A percentile compares a stretch with the other conserved stretches of the same genome.
These are phyloP conservation scores for Claviceps monticola DNA, from an alignment of 2,329 filamentous ascomycete genomes.

Conservation along the genomic window DNA sequence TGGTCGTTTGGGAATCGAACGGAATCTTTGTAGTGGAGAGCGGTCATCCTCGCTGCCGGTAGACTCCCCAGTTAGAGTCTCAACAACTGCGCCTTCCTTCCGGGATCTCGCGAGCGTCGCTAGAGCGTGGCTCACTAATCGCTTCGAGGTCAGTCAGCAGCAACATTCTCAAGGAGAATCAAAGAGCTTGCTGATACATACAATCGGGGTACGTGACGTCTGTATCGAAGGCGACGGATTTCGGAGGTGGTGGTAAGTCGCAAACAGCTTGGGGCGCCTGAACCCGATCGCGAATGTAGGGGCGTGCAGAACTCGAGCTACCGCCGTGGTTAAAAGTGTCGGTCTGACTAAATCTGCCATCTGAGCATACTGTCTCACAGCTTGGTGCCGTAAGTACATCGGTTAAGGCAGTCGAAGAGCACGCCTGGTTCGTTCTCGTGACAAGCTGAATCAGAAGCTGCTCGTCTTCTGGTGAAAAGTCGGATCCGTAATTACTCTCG, in stretches of 20 bases:
- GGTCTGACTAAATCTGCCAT: not conserved
- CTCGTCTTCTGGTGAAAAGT: constrained; percentile 34
- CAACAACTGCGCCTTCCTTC: constrained; percentile 4
- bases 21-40: constrained; percentile 63
- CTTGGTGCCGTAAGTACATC: not conserved
- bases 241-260: not conserved
- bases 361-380: not conserved
- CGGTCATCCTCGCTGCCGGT: constrained; percentile 17
- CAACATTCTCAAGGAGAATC: constrained; percentile 2
- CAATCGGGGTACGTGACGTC: constrained; percentile 37
- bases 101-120: constrained; percentile 10
- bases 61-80: not conserved
- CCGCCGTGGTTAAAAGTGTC: not conserved
- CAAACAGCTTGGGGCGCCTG: not conserved
- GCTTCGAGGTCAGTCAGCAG: constrained; percentile 52
- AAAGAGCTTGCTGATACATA: constrained; percentile 22
- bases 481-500: constrained; percentile 32
- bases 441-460: constrained; percentile 22
- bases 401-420: not conserved
- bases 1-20: constrained; percentile 60
- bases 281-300: not conserved
- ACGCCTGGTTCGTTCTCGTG: constrained; percentile 8
- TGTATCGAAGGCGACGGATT: constrained; percentile 8
- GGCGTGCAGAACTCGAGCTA: not conserved
- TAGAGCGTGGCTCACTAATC: constrained; percentile 42